These are phyloP conservation scores for Penicillium daleae DNA, from an alignment of 495 filamentous ascomycete genomes.

Conservation along the genomic window DNA sequence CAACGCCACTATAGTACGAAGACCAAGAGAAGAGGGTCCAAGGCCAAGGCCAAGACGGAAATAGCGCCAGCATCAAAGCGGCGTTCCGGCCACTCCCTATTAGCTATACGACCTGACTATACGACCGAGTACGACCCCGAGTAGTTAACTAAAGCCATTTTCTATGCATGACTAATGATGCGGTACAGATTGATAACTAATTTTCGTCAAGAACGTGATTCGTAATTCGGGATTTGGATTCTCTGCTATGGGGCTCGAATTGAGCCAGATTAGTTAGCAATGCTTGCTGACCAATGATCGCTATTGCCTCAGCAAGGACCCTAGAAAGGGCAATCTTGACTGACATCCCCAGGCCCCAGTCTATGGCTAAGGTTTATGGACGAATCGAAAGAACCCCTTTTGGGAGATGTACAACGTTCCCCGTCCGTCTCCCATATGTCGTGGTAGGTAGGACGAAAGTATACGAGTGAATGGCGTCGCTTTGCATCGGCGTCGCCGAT, in stretches of 20 bases:
- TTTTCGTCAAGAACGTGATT: background rate
- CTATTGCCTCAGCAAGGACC: background rate
- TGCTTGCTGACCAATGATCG: background rate
- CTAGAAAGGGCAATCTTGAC: background rate
- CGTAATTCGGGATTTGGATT: background rate
- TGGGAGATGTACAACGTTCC: background rate
- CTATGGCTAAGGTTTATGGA: too few species aligned
- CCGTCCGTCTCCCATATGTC: background rate
- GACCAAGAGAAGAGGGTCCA: background rate
- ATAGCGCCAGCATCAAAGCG: background rate
- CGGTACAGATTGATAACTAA: background rate
- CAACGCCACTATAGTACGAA: background rate
- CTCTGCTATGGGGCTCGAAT: background rate
- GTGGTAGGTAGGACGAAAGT: slow-evolving; percentile 7
- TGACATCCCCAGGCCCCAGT: background rate
- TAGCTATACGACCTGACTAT: background rate
- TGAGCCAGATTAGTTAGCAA: background rate
- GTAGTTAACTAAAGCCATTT: too few species aligned
- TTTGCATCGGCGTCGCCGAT: slow-evolving; percentile 13
- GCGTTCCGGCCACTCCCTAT: background rate
- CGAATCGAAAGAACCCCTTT: background rate
- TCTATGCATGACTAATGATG: too few species aligned
- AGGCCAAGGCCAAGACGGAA: background rate
- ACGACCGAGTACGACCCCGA: too few species aligned
- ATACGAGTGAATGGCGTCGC: background rate